Base-by-base conservation (phyloP, 2,329 filamentous ascomycete genomes). In the Fusarium algeriense region DNA sequence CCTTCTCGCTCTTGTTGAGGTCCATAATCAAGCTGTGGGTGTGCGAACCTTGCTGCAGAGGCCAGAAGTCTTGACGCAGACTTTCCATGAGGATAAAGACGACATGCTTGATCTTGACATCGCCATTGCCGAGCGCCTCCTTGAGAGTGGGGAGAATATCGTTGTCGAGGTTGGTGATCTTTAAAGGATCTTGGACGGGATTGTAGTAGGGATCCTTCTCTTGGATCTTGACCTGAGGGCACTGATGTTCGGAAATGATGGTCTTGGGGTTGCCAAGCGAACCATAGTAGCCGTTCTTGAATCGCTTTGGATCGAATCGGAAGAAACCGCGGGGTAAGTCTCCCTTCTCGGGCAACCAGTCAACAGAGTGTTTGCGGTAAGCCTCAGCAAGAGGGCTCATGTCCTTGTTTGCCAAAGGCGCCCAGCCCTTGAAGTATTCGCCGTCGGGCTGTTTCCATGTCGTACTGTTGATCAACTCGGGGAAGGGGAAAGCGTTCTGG, bases 31-130 rank as follows among this genome's bases (percentile, higher is more conserved):
- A 76, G 14, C 80, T 73, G 50, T 79, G 81, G 10, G 83, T 79
- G n/a, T 81, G 74, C 4, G 81, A 83, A 3, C 78, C 78, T 55
- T 82, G 81, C 26, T 82, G 81, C 15, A 85, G 68, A 0, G 84
- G 84, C 59, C 84, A 85, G 9, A 85, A 78, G 54, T 85, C 84
- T 15, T 81, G 79, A 15, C 84, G 80, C 1, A 83, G 83, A 60
- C 82, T 84, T 66, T 85, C 84, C 45, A 85, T 78, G 17, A 83
- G 80, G 5, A 85, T 62, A 19, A 85, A 74, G 37, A 85, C 75
- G 9, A 85, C 78, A 53, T 85, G 82, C 65, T 83, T 83, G 53
- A 85, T 84, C 46, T 80, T 79, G 30, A 84, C 76, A 2, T 69
- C 56, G 2, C 69, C 71, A 13, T 76, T 71, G 6, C 69, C 68